Conservation (phyloP, 495 filamentous ascomycete species). For the Penicillium ucsense region DNA sequence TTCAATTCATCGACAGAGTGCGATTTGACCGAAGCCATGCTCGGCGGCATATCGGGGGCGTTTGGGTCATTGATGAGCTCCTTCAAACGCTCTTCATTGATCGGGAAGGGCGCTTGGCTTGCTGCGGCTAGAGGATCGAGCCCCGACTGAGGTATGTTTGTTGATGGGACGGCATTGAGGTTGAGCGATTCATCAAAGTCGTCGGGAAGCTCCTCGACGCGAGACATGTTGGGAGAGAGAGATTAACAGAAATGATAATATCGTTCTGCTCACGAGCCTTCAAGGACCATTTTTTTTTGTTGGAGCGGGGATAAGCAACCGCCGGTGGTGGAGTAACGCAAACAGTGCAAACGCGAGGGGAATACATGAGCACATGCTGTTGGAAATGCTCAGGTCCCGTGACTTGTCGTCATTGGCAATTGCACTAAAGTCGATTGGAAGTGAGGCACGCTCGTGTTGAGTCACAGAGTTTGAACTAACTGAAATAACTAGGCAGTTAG, state of each 20-base stretch:
- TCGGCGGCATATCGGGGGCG: conserved; percentile 44
- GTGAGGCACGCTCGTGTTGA: no score
- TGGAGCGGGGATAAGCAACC: conserved; percentile 4
- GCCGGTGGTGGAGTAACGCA: conserved; percentile 4
- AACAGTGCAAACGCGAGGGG: conserved; percentile 34
- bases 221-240: conserved; percentile 19
- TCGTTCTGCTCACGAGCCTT: neutral
- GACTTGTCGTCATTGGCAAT: no score
- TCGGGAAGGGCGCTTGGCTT: conserved; percentile 34
- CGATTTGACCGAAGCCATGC: conserved; percentile 45
- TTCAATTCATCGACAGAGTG: conserved; percentile 63
- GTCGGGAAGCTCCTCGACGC: conserved; percentile 43
- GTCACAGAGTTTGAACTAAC: no score
- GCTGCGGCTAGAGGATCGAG: conserved; percentile 19
- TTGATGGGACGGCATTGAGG: conserved; percentile 12
- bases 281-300: conserved; percentile 11
- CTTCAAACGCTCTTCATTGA: conserved; percentile 31
- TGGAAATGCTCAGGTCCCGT: no score
- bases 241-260: neutral
- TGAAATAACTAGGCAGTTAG: no score
- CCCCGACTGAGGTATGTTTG: conserved; percentile 11
- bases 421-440: no score
- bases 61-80: conserved; percentile 22
- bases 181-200: conserved; percentile 39
- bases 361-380: neutral